Base-by-base conservation (phyloP, 306 rosid species). In the Sindora glabra region DNA sequence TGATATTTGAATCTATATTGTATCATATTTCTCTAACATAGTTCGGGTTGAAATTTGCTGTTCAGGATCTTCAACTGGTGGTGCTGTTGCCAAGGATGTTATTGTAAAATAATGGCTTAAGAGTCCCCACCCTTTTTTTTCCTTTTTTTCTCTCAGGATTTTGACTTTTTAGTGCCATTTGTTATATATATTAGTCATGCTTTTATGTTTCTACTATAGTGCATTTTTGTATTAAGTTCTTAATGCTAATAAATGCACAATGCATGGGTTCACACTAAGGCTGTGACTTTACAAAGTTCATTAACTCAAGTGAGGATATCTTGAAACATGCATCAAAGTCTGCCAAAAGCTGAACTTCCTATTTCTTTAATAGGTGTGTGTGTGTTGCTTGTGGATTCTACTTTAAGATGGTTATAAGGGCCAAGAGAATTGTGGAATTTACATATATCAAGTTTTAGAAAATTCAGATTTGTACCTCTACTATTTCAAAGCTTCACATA, bases 321-420 rank as follows among this genome's bases (percentile, higher is more conserved):
- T 69, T 92, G 79, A 82, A 83, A 67, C 82, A 86, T 62, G 96
- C 98, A 30, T 74, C 80, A 44, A 88, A 83, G 80, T n/a, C 76
- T 92, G 74, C 85, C 88, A 48, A 83, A 79, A 81, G 95, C 90
- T 61, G 98, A 88, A 60, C 85, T 92, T 75, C 98, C 98, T 16
- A 65, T 88, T 68, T 92, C 98, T 50, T 47, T 92, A 51, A 77
- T 72, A 88, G 65, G 79, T 92, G 56, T 96, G 98, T 91, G 49
- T 56, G 76, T 56, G 19, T 15, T 74, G 42, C 37, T 21, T 38
- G 48, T 60, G 14, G 47, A 8, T 42, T 70, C 27, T 14, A 30
- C 44, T 19, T 37, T 51, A 18, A 41, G 34, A 23, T 48, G 74
- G 46, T 15, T 41, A 15, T 59, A 18, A 38, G 21, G 52, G 66